Evolutionary conservation across 768 basidiomycete genomes (phyloP), one percentile per base, ranked within the genome.

Genomic region (Suillus subaureus): DNA sequence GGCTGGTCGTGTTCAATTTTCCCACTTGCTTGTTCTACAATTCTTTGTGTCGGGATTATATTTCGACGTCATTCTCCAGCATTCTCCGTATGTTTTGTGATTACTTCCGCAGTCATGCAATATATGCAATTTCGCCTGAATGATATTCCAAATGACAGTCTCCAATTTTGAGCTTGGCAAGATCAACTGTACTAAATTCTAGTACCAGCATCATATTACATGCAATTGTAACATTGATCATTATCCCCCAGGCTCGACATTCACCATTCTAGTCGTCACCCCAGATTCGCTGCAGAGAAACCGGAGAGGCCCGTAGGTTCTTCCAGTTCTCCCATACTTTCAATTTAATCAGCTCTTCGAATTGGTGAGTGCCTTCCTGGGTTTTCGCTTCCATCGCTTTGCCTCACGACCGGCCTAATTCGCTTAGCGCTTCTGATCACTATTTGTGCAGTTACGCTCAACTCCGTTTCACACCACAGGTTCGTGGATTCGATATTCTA

Each of bases 361-460:
- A 23, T 56, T 12, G 12, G 33, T 35, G 54, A 35, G 21, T 13
- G 15, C 15, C 23, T 49, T 49, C 47, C n/a, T 33, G 31, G 11
- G 3, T 35, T 35, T 23, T 23, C 33, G 56, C 35, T 57, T 57
- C 35, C 8, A 16, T 57, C 12, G 15, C 15, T 39, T 23, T 57
- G 56, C 56, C 23, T 57, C 56, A n/a, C 56, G 13, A 57, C 56
- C 31, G 56, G 56, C 35, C 4, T 39, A 39, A n/a, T 35, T 56
- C 13, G 35, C 33, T 37, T 37, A 23, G 23, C 7, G 56, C 35
- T 37, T 23, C 55, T 37, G 3, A 13, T 56, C 21, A 33, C 18
- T 33, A 35, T 55, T 33, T 31, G 31, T 31, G 11, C 31, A 33
- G 21, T 55, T 28, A 28, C 51, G 21, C 52, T 21, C 31, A 31